Base-by-base conservation (phyloP, 345 rosid species). In the Geranium brycei region DNA sequence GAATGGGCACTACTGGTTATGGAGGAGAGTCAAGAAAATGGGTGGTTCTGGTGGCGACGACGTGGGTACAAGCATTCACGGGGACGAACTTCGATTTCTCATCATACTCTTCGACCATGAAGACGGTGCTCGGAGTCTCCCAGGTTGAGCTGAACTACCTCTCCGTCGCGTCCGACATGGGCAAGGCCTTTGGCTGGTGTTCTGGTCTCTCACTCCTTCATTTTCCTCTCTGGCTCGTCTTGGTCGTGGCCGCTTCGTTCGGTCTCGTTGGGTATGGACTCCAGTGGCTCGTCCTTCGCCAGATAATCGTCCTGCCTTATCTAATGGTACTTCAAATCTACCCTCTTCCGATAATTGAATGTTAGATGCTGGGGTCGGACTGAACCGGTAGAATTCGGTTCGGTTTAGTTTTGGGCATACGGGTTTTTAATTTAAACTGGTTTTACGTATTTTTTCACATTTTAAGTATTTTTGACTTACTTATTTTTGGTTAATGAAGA, bases 41-140 rank as follows among this genome's bases (percentile, higher is more conserved):
- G 91, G 71, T 77, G 73, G 75, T 82, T 51, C 75, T 88, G 47
- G 75, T 77, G 23, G 88, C 91, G 13, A 77, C 88, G 32, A 82
- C 77, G 69, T 86, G 91, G 95, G 62, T 88, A 31, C 95, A 86
- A 69, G 95, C 95, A 3, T 88, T 81, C 55, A 79, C 91, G 2
- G 91, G 96, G 32, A 88, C 96, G 15, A 88, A 86, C 76, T 88
- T 88, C 75, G 91, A 88, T 68, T 88, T 88, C 82, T 82, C 90
- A 0, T 72, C 87, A 5, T 86, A 88, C 80, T 86, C 91, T 0
- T 78, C 96, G 0, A 68, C 71, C 0, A 41, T 88, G 31, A 87
- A 87, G 71, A 67, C 83, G 5, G 85, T 80, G 53, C 81, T 87
- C 11, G 91, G 87, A 63, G 77, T 87, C 16, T 82, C 91, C n/a